Evolutionary conservation across 139 green algal species (phyloP).

Genomic region (Nannochloris sp.): DNA sequence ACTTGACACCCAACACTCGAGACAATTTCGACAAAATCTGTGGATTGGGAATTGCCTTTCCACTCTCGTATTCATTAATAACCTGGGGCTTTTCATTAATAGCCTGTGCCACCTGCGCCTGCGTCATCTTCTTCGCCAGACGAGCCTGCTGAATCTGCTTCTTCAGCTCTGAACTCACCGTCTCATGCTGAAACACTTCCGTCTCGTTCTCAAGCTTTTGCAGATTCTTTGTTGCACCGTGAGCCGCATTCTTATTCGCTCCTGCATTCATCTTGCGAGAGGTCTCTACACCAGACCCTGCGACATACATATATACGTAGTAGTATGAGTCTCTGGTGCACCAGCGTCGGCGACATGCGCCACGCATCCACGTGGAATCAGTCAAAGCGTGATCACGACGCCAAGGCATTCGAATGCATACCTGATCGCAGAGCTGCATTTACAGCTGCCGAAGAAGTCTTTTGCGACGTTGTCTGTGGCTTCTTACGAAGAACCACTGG

Average conservation of each 20-base stretch:
- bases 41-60: slow-evolving; percentile 93
- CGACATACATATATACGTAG: neutral
- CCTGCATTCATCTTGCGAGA: slow-evolving; percentile 41
- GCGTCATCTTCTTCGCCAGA: slow-evolving; percentile 93
- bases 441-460: slow-evolving; percentile 40
- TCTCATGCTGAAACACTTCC: slow-evolving; percentile 69
- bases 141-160: slow-evolving; percentile 84
- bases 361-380: too few relatives aligned
- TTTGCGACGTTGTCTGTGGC: slow-evolving; percentile 17
- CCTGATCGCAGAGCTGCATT: slow-evolving; percentile 41
- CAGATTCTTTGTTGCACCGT: slow-evolving; percentile 51
- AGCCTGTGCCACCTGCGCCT: slow-evolving; percentile 74
- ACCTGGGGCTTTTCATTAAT: slow-evolving; percentile 96
- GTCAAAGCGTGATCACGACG: neutral
- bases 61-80: slow-evolving; percentile 81
- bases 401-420: neutral
- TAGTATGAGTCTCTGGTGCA: neutral
- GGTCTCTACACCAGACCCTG: slow-evolving; percentile 52
- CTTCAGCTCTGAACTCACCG: slow-evolving; percentile 87
- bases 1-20: slow-evolving; percentile 63
- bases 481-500: slow-evolving; percentile 64
- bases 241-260: slow-evolving; percentile 18
- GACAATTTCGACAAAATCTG: slow-evolving; percentile 83
- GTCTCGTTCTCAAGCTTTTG: slow-evolving; percentile 79
- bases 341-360: neutral